phyloP scores from a whole-genome alignment of 768 basidiomycete species.

The Phaeotremella fagi region DNA sequence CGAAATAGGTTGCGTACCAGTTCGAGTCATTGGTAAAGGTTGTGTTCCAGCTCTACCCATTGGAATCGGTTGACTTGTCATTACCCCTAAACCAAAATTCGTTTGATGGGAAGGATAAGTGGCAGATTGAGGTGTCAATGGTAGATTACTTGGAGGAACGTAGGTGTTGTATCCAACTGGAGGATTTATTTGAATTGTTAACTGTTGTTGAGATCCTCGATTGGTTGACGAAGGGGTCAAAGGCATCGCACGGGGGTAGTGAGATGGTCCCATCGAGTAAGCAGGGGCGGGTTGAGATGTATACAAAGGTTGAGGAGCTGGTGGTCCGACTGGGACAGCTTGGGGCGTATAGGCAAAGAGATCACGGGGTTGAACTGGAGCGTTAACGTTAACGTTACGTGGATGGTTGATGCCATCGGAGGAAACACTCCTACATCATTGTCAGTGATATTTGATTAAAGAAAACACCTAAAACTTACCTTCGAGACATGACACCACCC shows the following conservation, averaged over 20 bases:
- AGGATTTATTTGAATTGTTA: conserved; percentile 27
- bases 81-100: background rate
- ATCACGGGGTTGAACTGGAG: conserved; percentile 32
- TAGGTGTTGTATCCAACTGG: conserved; percentile 21
- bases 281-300: conserved; percentile 28
- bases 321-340: conserved; percentile 22
- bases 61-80: conserved; percentile 10
- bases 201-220: conserved; percentile 8
- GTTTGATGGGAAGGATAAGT: conserved; percentile 11
- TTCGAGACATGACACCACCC: conserved; percentile 32
- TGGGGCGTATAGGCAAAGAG: conserved; percentile 37
- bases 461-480: conserved; percentile 17
- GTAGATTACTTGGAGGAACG: conserved; percentile 6
- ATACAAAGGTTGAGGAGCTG: conserved; percentile 28
- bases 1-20: background rate
- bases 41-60: conserved; percentile 36
- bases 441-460: conserved; percentile 1
- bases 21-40: conserved; percentile 28
- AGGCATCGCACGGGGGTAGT: conserved; percentile 19
- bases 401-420: conserved; percentile 26
- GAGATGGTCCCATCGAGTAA: conserved; percentile 7
- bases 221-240: conserved; percentile 4
- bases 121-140: conserved; percentile 29
- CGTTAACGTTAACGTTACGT: no score
- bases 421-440: conserved; percentile 14